Percentiles rank a stretch among this genome's conserved stretches.
These are phyloP conservation scores for Chamaenerion angustifolium DNA, from an alignment of 345 rosid genomes.

Conservation along the genomic window DNA sequence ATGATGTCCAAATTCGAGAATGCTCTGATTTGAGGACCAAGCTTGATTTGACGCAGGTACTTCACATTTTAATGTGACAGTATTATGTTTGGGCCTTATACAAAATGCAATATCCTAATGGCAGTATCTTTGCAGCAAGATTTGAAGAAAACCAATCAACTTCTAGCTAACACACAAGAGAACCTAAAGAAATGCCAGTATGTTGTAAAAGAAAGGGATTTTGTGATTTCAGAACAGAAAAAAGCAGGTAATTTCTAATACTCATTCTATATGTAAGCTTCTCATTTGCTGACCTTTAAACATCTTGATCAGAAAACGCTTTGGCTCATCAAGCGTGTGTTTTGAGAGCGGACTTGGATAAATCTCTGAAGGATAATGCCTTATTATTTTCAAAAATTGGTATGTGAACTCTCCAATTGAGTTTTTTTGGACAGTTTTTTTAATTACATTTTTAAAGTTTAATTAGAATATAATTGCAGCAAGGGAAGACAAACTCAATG, in stretches of 20 bases:
- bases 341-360: constrained; percentile 68
- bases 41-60: constrained; percentile 70
- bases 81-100: background rate
- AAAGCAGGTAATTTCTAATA: constrained; percentile 47
- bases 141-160: constrained; percentile 46
- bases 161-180: constrained; percentile 52
- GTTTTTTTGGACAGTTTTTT: too few species aligned
- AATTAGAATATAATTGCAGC: constrained; percentile 21
- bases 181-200: constrained; percentile 69
- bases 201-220: constrained; percentile 67
- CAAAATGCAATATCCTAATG: background rate
- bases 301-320: constrained; percentile 48
- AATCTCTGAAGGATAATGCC: constrained; percentile 65
- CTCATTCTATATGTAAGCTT: background rate
- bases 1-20: constrained; percentile 47
- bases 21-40: constrained; percentile 59
- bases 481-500: constrained; percentile 69
- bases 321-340: constrained; percentile 71
- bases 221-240: constrained; percentile 74
- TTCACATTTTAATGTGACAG: constrained; percentile 3
- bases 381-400: constrained; percentile 77
- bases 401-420: constrained; percentile 14
- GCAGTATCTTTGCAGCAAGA: constrained; percentile 33
- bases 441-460: too few species aligned
- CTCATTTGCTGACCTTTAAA: background rate